phyloP scores from a whole-genome alignment of 768 basidiomycete genomes.

The Boletus reticulatus region DNA sequence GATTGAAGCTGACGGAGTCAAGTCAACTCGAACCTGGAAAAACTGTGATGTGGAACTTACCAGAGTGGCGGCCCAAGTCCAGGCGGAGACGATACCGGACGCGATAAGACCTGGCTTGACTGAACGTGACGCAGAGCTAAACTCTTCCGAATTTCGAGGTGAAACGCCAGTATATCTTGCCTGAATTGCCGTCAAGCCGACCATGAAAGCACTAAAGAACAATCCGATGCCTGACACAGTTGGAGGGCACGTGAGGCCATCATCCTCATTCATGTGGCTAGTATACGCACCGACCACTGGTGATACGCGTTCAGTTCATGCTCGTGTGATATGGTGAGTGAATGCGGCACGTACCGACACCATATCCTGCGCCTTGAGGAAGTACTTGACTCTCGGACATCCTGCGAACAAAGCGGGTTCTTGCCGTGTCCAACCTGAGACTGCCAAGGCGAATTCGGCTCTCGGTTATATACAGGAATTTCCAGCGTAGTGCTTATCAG shows the following conservation, averaged over 20 bases:
- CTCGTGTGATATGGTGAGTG: neutral
- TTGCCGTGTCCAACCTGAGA: neutral
- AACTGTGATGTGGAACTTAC: conserved; percentile 31
- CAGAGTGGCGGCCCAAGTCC: conserved; percentile 87
- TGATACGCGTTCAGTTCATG: neutral
- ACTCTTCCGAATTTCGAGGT: conserved; percentile 78
- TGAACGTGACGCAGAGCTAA: conserved; percentile 76
- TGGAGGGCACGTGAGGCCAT: neutral
- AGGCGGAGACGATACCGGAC: conserved; percentile 88
- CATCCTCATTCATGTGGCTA: neutral
- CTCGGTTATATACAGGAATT: conserved; percentile 5
- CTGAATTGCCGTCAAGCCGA: conserved; percentile 75
- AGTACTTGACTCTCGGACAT: conserved; percentile 42
- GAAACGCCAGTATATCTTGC: conserved; percentile 81
- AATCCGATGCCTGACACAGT: conserved; percentile 75
- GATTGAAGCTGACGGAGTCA: conserved; percentile 57
- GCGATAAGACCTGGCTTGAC: conserved; percentile 93
- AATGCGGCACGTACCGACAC: conserved; percentile 54
- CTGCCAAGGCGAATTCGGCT: neutral
- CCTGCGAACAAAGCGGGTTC: neutral
- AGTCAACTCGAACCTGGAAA: neutral
- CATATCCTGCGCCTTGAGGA: conserved; percentile 84
- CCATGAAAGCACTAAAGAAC: conserved; percentile 84
- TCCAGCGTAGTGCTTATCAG: conserved; percentile 15
- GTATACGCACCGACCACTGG: conserved; percentile 49